Percentiles rank a stretch among this genome's conserved stretches.
Evolutionary conservation across 352 stramenopile species (phyloP).

Genomic region (Globisporangium takayamanum): DNA sequence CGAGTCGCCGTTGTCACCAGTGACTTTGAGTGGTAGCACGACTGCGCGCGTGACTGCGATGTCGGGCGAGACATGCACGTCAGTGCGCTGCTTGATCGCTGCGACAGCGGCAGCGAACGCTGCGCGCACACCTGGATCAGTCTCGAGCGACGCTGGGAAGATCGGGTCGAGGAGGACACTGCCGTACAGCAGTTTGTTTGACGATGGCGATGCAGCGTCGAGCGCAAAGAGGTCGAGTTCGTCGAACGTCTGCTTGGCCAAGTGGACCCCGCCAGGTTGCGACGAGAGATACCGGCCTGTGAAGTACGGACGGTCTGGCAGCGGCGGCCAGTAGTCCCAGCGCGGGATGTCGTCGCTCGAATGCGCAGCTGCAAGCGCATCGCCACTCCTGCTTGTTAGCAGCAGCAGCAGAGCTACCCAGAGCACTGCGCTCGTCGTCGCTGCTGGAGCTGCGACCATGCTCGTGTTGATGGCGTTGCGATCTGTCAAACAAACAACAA

Average conservation of each 20-base stretch:
- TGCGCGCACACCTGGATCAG: constrained; percentile 35
- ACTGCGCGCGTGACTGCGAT: constrained; percentile 25
- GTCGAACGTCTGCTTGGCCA: constrained; percentile 42
- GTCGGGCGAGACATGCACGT: constrained; percentile 35
- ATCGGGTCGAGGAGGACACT: constrained; percentile 44
- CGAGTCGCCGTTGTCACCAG: constrained; percentile 59
- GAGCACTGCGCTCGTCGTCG: background rate
- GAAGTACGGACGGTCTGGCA: constrained; percentile 37
- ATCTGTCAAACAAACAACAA: too few relatives aligned
- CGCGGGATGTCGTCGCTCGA: constrained; percentile 16
- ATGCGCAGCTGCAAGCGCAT: background rate
- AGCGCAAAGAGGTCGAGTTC: constrained; percentile 59
- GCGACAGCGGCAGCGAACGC: constrained; percentile 34
- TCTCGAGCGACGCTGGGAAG: constrained; percentile 18
- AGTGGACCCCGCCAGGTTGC: constrained; percentile 32
- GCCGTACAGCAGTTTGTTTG: constrained; percentile 55
- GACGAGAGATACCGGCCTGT: constrained; percentile 54
- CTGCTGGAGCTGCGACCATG: too few relatives aligned
- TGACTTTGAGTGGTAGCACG: constrained; percentile 44
- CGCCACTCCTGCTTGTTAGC: background rate
- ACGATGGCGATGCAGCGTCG: constrained; percentile 2
- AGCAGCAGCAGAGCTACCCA: background rate
- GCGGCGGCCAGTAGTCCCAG: constrained; percentile 68
- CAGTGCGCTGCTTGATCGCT: constrained; percentile 27
- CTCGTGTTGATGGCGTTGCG: too few relatives aligned